These are phyloP conservation scores for Mycosarcoma maydis DNA, from an alignment of 1,284 basidiomycete genomes.

Conservation along the genomic window DNA sequence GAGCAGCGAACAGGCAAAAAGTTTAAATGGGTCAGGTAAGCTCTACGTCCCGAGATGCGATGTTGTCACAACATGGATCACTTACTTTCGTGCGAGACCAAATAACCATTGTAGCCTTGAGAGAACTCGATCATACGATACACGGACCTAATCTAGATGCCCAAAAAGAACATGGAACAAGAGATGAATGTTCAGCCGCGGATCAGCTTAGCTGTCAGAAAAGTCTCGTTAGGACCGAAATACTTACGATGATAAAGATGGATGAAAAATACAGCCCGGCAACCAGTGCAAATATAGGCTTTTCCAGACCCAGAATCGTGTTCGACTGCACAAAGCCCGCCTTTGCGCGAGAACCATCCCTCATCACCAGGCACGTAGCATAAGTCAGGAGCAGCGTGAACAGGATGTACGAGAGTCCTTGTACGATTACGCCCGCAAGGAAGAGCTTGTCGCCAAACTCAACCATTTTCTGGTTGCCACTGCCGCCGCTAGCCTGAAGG, in stretches of 20 bases:
- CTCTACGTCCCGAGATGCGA: too few relatives aligned
- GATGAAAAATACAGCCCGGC: constrained; percentile 30
- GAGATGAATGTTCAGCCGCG: background rate
- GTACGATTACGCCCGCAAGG: constrained; percentile 45
- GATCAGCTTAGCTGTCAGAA: background rate
- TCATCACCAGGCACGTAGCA: constrained; percentile 22
- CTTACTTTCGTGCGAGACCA: constrained; percentile 49
- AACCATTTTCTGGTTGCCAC: constrained; percentile 16
- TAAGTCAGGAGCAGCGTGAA: constrained; percentile 42
- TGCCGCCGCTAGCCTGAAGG: constrained; percentile 33
- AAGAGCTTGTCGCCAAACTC: constrained; percentile 49
- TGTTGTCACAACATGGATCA: too few relatives aligned
- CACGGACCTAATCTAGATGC: constrained; percentile 38
- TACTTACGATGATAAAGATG: constrained; percentile 35
- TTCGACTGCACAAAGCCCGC: background rate
- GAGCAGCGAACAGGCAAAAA: too few relatives aligned
- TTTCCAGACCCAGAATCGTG: constrained; percentile 24
- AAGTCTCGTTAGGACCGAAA: background rate
- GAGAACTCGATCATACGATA: constrained; percentile 54
- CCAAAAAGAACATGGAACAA: too few relatives aligned
- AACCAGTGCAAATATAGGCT: constrained; percentile 23
- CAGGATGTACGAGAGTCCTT: constrained; percentile 48
- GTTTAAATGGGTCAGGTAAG: too few relatives aligned
- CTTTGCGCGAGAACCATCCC: constrained; percentile 7
- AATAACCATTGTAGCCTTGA: constrained; percentile 47